Conservation (phyloP, 768 basidiomycete species). For the Cystobasidium ongulense region DNA sequence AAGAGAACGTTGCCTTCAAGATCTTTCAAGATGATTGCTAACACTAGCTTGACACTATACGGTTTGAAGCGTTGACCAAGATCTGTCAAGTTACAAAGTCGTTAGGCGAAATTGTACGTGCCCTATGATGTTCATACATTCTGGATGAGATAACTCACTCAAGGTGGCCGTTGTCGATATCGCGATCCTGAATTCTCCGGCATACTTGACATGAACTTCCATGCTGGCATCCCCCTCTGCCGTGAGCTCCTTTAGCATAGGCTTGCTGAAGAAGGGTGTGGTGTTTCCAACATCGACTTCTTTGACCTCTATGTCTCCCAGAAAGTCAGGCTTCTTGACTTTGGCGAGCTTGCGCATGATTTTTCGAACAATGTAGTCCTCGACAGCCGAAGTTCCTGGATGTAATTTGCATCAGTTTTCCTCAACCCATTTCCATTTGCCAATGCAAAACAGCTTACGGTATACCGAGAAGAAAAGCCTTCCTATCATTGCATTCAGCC, state of each 20-base stretch:
- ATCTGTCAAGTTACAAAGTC: neutral
- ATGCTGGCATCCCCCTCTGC: conserved; percentile 85
- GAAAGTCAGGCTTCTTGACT: conserved; percentile 77
- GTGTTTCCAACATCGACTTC: conserved; percentile 80
- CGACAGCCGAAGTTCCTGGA: conserved; percentile 44
- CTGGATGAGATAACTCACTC: conserved; percentile 46
- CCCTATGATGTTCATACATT: too few species aligned
- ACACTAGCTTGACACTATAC: conserved; percentile 77
- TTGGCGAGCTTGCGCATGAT: conserved; percentile 90
- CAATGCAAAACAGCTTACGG: neutral
- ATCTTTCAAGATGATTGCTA: conserved; percentile 78
- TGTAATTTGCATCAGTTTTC: neutral
- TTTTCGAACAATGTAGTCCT: conserved; percentile 72
- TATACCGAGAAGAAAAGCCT: conserved; percentile 88
- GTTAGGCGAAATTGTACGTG: too few species aligned
- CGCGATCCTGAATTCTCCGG: conserved; percentile 80
- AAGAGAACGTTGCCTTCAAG: conserved; percentile 83
- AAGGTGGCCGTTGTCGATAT: conserved; percentile 83
- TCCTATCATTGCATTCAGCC: conserved; percentile 90
- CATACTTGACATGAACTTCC: conserved; percentile 74
- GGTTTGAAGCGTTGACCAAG: conserved; percentile 71
- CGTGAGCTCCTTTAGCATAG: conserved; percentile 95
- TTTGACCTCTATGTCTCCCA: conserved; percentile 73
- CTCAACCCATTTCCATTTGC: neutral
- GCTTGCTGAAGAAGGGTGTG: conserved; percentile 81